Evolutionary conservation across 345 rosid genomes (phyloP), one percentile per base, ranked within the genome.

Genomic region (Geranium brycei): DNA sequence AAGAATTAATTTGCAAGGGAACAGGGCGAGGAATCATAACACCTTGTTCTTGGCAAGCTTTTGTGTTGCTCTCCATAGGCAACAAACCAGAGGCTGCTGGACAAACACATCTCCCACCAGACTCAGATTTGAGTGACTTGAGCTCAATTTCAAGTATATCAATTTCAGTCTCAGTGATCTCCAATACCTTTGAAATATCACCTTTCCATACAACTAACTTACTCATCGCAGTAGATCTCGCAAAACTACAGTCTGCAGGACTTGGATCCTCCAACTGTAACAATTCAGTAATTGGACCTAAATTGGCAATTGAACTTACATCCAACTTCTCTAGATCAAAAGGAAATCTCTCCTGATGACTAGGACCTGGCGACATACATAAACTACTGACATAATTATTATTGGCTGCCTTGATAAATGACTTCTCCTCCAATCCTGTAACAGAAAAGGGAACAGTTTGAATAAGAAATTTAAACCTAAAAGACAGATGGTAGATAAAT

Each of bases 81-180:
- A 74, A 64, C 59, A 77, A 76, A 73, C 75, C 58, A 17, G 83
- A 79, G n/a, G 70, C 64, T 11, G 66, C 73, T 13, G 73, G 76
- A 68, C 58, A 57, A 30, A 65, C 71, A 41, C 51, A 38, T 31
- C 71, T 66, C 62, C 67, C 76, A 64, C 83, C 75, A 67, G 71
- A 66, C 61, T 74, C 80, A 63, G 65, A 78, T 73, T 73, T 73
- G 73, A 88, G 72, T 2, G 66, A 65, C 83, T 77, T 83, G 0
- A 81, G 83, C 70, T 91, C 89, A 75, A 67, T 88, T 77, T 91
- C 99, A 68, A 85, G 91, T 0, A 73, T 82, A 72, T 91, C 99
- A 79, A 95, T 91, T 81, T 95, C 93, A 35, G 85, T 79, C 66
- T 95, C 99, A 0, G 88, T 85, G 73, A 68, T 68, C 79, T 87